These are phyloP conservation scores for Mycena belliarum DNA, from an alignment of 768 basidiomycete species.

Conservation along the genomic window DNA sequence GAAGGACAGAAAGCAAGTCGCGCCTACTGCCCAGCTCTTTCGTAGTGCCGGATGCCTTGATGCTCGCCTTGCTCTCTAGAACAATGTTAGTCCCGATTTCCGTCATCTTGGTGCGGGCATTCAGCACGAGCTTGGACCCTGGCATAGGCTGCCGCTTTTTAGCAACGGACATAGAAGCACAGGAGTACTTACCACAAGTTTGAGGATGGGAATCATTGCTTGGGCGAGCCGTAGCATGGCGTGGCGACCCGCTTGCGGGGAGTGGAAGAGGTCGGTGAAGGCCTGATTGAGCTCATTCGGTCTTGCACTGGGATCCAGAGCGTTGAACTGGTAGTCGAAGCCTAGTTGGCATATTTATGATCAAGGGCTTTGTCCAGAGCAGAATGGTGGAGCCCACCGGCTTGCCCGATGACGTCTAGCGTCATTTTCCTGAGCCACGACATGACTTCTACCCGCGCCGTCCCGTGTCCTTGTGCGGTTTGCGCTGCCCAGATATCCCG, in stretches of 20 bases:
- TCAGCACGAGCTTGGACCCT: background rate
- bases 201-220: background rate
- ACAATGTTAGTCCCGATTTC: constrained; percentile 43
- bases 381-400: background rate
- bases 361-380: background rate
- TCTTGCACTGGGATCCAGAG: background rate
- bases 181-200: background rate
- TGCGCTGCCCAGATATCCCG: constrained; percentile 5
- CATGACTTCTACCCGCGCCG: constrained; percentile 1
- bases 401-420: constrained; percentile 10
- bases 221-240: background rate
- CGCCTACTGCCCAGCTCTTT: constrained; percentile 32
- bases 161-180: too few relatives aligned
- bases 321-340: constrained; percentile 9
- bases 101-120: constrained; percentile 24
- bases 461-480: background rate
- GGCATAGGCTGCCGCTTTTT: too few relatives aligned
- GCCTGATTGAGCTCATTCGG: constrained; percentile 2
- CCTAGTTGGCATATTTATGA: background rate
- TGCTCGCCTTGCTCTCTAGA: constrained; percentile 37
- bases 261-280: constrained; percentile 1
- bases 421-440: constrained; percentile 1
- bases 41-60: constrained; percentile 19
- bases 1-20: constrained; percentile 49
- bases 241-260: background rate